Percentiles rank a stretch among this genome's conserved stretches.
These are phyloP conservation scores for Chaetomiaceae sp. DNA, from an alignment of 2,329 filamentous ascomycete species.

Conservation along the genomic window DNA sequence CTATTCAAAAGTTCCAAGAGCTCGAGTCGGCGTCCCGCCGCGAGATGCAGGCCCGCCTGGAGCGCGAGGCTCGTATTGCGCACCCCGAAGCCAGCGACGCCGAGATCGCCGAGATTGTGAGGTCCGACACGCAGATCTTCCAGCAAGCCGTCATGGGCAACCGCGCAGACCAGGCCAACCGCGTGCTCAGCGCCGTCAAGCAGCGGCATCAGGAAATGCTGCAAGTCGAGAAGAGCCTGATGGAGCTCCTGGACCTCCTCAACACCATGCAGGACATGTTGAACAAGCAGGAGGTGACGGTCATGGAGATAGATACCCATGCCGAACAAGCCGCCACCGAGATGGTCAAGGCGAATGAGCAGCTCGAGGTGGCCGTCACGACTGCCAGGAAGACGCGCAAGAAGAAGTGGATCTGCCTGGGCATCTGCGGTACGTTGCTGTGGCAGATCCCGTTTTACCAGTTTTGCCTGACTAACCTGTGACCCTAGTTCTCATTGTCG, in stretches of 20 bases:
- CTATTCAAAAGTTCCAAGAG: conserved; percentile 77
- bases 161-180: conserved; percentile 74
- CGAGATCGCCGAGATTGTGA: conserved; percentile 73
- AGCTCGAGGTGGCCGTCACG: conserved; percentile 75
- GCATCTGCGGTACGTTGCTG: conserved; percentile 57
- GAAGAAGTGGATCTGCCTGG: conserved; percentile 97
- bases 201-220: conserved; percentile 81
- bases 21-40: conserved; percentile 77
- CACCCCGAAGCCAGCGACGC: conserved; percentile 72
- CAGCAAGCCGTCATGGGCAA: conserved; percentile 80
- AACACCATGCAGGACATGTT: conserved; percentile 83
- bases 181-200: conserved; percentile 73
- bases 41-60: conserved; percentile 76
- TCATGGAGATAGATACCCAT: conserved; percentile 79
- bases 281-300: conserved; percentile 76
- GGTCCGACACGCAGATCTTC: conserved; percentile 77
- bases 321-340: conserved; percentile 81
- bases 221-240: conserved; percentile 88
- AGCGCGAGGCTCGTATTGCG: conserved; percentile 86
- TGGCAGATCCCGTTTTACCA: background rate
- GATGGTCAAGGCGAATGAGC: conserved; percentile 76
- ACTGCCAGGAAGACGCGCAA: conserved; percentile 75
- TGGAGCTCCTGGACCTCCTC: conserved; percentile 82
- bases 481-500: conserved; percentile 45
- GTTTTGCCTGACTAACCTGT: conserved; percentile 8